Conservation (phyloP, 495 filamentous ascomycete genomes). For the Collariella sp. region DNA sequence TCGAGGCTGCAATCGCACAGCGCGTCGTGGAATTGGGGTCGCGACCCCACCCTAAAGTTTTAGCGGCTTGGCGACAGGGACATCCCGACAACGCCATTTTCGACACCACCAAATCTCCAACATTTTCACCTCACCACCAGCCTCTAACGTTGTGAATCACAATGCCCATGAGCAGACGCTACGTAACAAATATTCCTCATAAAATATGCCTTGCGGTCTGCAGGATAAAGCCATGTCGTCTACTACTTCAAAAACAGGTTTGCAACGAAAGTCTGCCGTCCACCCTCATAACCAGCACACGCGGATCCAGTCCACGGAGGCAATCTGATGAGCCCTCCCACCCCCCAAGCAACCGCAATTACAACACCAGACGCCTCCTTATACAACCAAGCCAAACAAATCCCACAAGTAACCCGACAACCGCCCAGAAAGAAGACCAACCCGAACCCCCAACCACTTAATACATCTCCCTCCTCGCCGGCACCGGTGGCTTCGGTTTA, state of each 20-base stretch:
- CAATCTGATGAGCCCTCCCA: too few relatives aligned
- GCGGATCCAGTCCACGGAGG: constrained; percentile 3
- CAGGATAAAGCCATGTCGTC: background rate
- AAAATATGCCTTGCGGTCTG: background rate
- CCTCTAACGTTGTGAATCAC: background rate
- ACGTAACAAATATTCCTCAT: background rate
- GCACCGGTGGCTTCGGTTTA: constrained; percentile 64
- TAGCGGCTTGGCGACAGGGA: too few relatives aligned
- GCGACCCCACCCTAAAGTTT: background rate
- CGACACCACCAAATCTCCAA: too few relatives aligned
- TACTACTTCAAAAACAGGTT: background rate
- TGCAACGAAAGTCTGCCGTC: too few relatives aligned
- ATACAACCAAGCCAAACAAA: background rate
- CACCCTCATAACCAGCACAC: background rate
- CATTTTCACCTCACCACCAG: too few relatives aligned
- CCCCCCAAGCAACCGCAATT: background rate
- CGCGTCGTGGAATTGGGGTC: background rate
- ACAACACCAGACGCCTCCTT: background rate
- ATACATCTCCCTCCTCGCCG: constrained; percentile 33
- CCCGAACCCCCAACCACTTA: constrained; percentile 9
- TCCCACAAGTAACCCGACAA: background rate
- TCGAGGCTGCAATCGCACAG: background rate
- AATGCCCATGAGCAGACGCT: background rate
- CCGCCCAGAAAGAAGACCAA: background rate
- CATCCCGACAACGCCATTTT: too few relatives aligned